A percentile compares a stretch with the other conserved stretches of the same genome.
phyloP scores from a whole-genome alignment of 257 asterid genomes.

The Sherardia arvensis region DNA sequence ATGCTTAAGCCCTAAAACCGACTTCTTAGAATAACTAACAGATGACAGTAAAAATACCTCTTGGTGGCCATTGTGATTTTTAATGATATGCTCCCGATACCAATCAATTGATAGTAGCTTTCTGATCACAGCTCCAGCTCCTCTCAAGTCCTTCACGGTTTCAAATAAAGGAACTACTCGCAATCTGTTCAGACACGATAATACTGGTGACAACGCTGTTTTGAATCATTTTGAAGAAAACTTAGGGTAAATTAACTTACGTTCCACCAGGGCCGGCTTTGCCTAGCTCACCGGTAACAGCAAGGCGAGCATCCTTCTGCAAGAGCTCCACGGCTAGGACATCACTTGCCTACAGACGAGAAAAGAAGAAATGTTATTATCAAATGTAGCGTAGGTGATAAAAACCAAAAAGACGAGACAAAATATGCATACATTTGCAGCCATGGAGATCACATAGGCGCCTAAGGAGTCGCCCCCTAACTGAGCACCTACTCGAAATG shows the following conservation, averaged over 20 bases:
- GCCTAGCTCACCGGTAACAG: conserved; percentile 71
- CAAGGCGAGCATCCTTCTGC: conserved; percentile 89
- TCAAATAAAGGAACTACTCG: conserved; percentile 96
- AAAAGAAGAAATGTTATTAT: conserved; percentile 13
- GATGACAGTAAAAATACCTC: conserved; percentile 41
- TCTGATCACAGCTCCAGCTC: conserved; percentile 83
- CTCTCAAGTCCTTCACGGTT: conserved; percentile 94
- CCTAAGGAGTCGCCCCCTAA: conserved; percentile 91
- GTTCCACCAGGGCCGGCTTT: conserved; percentile 75
- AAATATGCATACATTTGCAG: conserved; percentile 56
- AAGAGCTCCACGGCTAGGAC: conserved; percentile 97
- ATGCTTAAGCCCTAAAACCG: conserved; percentile 14
- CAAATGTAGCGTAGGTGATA: background rate
- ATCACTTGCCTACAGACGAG: conserved; percentile 82
- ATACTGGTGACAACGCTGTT: conserved; percentile 9
- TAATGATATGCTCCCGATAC: conserved; percentile 69
- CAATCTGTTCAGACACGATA: conserved; percentile 35
- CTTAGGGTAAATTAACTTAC: conserved; percentile 36
- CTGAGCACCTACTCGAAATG: conserved; percentile 93
- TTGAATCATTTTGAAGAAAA: conserved; percentile 1
- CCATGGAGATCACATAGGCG: conserved; percentile 98
- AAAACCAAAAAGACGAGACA: background rate
- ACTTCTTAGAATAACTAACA: background rate
- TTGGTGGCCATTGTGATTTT: conserved; percentile 88
- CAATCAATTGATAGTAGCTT: conserved; percentile 78